Evolutionary conservation across 768 basidiomycete species (phyloP), one percentile per base, ranked within the genome.

Genomic region (Xerocomellus chrysenteron): DNA sequence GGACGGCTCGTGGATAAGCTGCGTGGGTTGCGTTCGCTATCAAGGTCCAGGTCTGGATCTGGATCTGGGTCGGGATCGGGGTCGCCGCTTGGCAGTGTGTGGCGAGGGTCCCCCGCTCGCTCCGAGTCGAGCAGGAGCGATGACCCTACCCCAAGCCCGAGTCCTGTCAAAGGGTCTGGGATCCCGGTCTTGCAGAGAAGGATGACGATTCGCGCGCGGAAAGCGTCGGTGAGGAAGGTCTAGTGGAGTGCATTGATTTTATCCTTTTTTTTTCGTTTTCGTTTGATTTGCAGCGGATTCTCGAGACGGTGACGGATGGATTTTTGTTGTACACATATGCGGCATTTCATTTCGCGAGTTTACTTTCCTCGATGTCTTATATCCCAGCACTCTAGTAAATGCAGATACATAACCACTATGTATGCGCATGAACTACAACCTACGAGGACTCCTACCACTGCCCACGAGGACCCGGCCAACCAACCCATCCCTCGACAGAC

Each of bases 121-220:
- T 63, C 68, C 13, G 64, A 40, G 19, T 66, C 61, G 37, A 46
- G 55, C 16, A 41, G 52, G 50, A 68, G 66, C 21, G 58, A 52
- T 50, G 47, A 51, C n/a, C 16, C 35, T 9, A 55, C 49, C 2
- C 51, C 55, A 33, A 59, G 62, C 10, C 54, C 53, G 33, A 70
- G 64, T 40, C 68, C 70, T 2, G 54, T 59, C 33, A 68, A 64
- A 16, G 66, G 55, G 0, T 68, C 70, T 48, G 68, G 57, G 21
- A 66, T 70, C 39, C 71, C 71, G 28, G 56, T 71, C 28, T 52
- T 72, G 32, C 61, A 68, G 44, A 57, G 70, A 48, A 43, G 62
- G 44, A 64, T 62, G 71, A 70, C 70, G 32, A 64, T 70, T 50
- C 63, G 61, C 14, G 70, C 63, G 16, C 61, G 63, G 37, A 57